Conservation (phyloP, 2,329 filamentous ascomycete genomes). For the Colletotrichum theobromicola region DNA sequence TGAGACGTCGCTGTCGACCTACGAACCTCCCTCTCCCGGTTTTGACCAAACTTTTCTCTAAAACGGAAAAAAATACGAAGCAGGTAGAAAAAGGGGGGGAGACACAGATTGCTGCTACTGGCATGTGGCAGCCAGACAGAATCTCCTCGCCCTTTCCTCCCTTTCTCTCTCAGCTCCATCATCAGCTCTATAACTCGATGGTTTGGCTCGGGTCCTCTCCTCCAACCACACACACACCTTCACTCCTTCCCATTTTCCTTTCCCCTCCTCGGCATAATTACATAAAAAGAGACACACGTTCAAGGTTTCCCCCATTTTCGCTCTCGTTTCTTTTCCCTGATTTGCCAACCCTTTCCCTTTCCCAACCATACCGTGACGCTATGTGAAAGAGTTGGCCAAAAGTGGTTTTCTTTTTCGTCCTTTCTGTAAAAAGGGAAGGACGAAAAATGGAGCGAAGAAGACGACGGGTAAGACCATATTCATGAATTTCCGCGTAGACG, state of each 20-base stretch:
- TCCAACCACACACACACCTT: background rate
- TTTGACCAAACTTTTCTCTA: background rate
- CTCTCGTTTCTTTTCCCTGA: background rate
- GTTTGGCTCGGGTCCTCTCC: background rate
- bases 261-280: conserved; percentile 16
- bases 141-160: background rate
- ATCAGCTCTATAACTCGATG: background rate
- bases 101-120: background rate
- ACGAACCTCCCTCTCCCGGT: background rate
- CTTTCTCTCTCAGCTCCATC: background rate
- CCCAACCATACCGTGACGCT: background rate
- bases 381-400: background rate
- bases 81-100: background rate
- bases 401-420: too few species aligned
- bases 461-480: background rate
- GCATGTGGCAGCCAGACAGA: background rate
- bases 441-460: background rate
- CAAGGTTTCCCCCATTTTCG: background rate
- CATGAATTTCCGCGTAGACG: background rate
- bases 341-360: background rate
- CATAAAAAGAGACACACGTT: conserved; percentile 4
- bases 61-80: background rate
- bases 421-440: too few species aligned
- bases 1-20: background rate
- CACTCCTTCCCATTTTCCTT: background rate